Evolutionary conservation across 106 monocot species (phyloP).

Genomic region (Gastrodia elata): DNA sequence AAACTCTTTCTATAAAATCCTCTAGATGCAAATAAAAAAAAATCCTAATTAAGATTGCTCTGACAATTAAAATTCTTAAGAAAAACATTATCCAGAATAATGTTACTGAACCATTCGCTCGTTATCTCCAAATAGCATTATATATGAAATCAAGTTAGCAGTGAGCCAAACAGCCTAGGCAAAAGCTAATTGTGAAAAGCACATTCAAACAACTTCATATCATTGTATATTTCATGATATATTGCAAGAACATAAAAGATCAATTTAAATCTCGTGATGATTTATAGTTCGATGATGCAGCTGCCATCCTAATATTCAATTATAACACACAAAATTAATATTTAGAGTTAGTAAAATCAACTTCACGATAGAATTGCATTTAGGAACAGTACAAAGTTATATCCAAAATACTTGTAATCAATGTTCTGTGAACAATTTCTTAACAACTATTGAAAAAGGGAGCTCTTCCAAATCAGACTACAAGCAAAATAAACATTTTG

Average conservation of each 20-base stretch:
- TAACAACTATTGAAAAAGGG: neutral
- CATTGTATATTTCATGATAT: neutral
- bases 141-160: too few relatives aligned
- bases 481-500: neutral
- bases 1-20: too few relatives aligned
- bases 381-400: neutral
- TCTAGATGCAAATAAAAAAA: too few relatives aligned
- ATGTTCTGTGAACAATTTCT: neutral
- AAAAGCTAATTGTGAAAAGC: neutral
- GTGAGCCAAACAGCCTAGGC: neutral
- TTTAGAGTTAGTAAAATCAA: too few relatives aligned
- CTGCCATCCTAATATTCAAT: neutral
- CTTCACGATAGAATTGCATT: neutral
- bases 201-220: neutral
- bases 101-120: too few relatives aligned
- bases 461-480: neutral
- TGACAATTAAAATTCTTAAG: too few relatives aligned
- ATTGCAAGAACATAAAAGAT: neutral
- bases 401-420: neutral
- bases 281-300: neutral
- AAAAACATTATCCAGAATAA: too few relatives aligned
- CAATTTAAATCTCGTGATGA: neutral
- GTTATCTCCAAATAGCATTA: too few relatives aligned
- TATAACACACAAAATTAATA: neutral
- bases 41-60: too few relatives aligned